Conservation (phyloP, 140 eudicot species). For the Anethum foeniculum region DNA sequence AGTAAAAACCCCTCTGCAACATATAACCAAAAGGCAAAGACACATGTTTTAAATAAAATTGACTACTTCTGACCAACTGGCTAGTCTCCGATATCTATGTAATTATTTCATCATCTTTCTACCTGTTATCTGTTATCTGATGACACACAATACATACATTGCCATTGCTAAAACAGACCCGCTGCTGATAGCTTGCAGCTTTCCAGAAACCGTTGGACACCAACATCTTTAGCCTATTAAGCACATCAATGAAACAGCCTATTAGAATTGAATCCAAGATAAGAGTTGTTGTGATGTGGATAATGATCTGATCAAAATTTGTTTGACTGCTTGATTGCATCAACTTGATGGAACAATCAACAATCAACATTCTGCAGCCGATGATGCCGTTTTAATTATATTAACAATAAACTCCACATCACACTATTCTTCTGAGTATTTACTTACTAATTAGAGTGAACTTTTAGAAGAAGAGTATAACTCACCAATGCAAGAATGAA, state of each 20-base stretch:
- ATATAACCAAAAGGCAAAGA: neutral
- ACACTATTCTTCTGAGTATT: neutral
- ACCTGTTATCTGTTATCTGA: neutral
- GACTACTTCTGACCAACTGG: neutral
- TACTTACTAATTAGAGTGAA: neutral
- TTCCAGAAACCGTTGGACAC: neutral
- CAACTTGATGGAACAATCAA: conserved; percentile 4
- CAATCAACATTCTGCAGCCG: neutral
- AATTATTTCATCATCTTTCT: neutral
- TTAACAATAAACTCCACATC: neutral
- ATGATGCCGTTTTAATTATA: neutral
- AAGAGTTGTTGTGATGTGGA: neutral
- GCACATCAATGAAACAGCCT: neutral
- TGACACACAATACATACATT: neutral
- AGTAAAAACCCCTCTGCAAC: neutral
- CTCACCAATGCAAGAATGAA: neutral
- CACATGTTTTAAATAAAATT: neutral
- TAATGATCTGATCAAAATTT: neutral
- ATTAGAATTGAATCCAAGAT: neutral
- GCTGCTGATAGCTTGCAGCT: neutral
- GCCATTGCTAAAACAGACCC: neutral
- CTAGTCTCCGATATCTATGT: neutral
- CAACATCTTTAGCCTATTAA: neutral
- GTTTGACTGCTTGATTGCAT: neutral
- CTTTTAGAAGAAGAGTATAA: neutral